Evolutionary conservation across 2,329 filamentous ascomycete genomes (phyloP).

Genomic region (Nemania sp.): DNA sequence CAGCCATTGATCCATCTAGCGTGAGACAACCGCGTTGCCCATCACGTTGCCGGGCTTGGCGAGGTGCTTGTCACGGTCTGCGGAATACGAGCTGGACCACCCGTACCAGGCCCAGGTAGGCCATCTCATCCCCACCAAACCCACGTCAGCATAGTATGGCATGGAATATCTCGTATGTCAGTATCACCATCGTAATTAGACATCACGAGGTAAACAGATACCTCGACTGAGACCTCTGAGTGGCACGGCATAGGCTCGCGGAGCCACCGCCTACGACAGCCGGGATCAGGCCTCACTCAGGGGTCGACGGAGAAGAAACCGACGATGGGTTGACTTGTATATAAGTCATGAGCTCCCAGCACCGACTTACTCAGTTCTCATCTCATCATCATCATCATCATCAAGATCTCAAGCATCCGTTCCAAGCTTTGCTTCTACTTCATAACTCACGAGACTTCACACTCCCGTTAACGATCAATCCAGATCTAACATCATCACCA

Average conservation of each 20-base stretch:
- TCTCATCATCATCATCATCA: constrained; percentile 18
- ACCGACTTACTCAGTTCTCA: neutral
- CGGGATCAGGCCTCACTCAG: neutral
- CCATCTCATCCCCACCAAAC: constrained; percentile 13
- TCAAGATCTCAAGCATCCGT: constrained; percentile 6
- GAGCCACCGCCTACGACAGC: neutral
- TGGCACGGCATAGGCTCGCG: constrained; percentile 14
- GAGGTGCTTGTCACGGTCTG: neutral
- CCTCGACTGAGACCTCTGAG: constrained; percentile 7
- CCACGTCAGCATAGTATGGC: constrained; percentile 14
- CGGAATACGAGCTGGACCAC: constrained; percentile 24
- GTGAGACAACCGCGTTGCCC: neutral
- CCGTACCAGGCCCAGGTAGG: neutral
- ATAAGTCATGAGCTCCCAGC: constrained; percentile 15
- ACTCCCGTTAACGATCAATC: neutral
- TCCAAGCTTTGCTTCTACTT: neutral
- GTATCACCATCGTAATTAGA: constrained; percentile 24
- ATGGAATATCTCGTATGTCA: constrained; percentile 24
- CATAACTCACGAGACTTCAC: neutral
- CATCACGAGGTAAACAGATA: constrained; percentile 28
- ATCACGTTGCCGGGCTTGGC: neutral
- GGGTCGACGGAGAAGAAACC: neutral
- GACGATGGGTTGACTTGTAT: constrained; percentile 14
- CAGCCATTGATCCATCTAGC: constrained; percentile 9
- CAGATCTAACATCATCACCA: constrained; percentile 6